Conservation (phyloP, 192 early-diverging fungal genomes). For the Jimgerdemannia flammicorona region DNA sequence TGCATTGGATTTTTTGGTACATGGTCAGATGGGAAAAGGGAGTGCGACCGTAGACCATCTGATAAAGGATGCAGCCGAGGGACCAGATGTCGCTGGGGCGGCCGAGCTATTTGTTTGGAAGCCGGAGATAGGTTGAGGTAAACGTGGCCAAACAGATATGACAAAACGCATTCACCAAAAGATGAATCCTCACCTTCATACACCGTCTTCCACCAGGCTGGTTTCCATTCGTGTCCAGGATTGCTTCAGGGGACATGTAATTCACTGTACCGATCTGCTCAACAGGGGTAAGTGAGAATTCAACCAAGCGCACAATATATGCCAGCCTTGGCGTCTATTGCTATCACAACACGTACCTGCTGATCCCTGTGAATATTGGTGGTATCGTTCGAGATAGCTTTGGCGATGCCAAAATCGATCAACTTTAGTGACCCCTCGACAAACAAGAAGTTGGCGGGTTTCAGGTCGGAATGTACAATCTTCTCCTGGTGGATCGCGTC, state of each 20-base stretch:
- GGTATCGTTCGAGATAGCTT: slow-evolving; percentile 87
- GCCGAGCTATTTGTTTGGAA: slow-evolving; percentile 49
- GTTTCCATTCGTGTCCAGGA: background rate
- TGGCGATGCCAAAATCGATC: slow-evolving; percentile 99
- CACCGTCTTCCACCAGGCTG: too few species aligned
- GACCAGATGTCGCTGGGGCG: slow-evolving; percentile 89
- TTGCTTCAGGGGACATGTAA: slow-evolving; percentile 94
- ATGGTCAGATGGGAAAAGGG: slow-evolving; percentile 75
- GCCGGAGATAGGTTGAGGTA: too few species aligned
- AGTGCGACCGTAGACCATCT: slow-evolving; percentile 81
- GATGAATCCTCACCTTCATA: too few species aligned
- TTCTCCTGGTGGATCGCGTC: slow-evolving; percentile 80
- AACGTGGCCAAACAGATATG: too few species aligned
- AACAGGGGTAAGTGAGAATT: background rate
- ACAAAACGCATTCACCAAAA: too few species aligned
- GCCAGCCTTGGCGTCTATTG: too few species aligned
- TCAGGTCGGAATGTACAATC: slow-evolving; percentile 92
- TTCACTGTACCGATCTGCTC: slow-evolving; percentile 72
- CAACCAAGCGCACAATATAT: background rate
- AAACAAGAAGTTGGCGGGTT: slow-evolving; percentile 94
- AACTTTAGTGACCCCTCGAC: slow-evolving; percentile 83
- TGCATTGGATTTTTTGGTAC: slow-evolving; percentile 65
- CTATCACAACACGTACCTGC: slow-evolving; percentile 41
- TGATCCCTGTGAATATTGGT: slow-evolving; percentile 89
- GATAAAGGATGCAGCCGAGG: slow-evolving; percentile 89